A percentile compares a stretch with the other conserved stretches of the same genome.
Evolutionary conservation across 2,329 filamentous ascomycete species (phyloP).

Genomic region (Microdochium nivale): DNA sequence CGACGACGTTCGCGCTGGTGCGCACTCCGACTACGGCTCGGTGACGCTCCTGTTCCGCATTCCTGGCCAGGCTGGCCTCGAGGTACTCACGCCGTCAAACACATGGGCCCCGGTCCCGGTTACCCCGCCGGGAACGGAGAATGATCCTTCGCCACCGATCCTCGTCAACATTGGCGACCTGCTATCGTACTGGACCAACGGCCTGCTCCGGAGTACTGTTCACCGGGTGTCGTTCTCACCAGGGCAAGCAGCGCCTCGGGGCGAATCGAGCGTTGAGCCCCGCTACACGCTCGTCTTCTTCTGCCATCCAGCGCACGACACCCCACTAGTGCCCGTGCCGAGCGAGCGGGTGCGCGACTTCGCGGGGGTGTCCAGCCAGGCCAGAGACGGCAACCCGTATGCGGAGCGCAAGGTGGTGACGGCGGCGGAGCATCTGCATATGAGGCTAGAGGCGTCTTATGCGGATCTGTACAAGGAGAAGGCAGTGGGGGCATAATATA

Average conservation of each 20-base stretch:
- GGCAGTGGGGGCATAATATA: conserved; percentile 3
- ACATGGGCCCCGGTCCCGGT: conserved; percentile 60
- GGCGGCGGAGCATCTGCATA: conserved; percentile 54
- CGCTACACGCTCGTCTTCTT: conserved; percentile 63
- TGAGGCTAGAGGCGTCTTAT: conserved; percentile 53
- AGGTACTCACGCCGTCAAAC: conserved; percentile 57
- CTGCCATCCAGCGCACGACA: conserved; percentile 51
- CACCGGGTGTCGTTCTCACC: conserved; percentile 72
- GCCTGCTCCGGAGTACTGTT: conserved; percentile 76
- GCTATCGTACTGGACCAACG: conserved; percentile 82
- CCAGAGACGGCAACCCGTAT: conserved; percentile 32
- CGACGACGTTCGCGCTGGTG: conserved; percentile 73
- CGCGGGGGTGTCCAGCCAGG: conserved; percentile 6
- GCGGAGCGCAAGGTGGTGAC: conserved; percentile 49
- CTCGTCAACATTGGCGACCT: conserved; percentile 68
- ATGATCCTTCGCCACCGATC: conserved; percentile 60
- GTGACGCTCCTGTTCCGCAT: conserved; percentile 77
- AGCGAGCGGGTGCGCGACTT: conserved; percentile 45
- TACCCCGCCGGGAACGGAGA: conserved; percentile 48
- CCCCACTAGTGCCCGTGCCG: conserved; percentile 47
- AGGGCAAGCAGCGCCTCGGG: conserved; percentile 23
- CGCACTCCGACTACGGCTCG: conserved; percentile 80
- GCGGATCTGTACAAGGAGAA: conserved; percentile 41
- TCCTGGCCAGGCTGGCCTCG: conserved; percentile 74
- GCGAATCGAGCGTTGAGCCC: conserved; percentile 39